Evolutionary conservation across 345 rosid genomes (phyloP), one percentile per base, ranked within the genome.

Genomic region (Kandelia obovata): DNA sequence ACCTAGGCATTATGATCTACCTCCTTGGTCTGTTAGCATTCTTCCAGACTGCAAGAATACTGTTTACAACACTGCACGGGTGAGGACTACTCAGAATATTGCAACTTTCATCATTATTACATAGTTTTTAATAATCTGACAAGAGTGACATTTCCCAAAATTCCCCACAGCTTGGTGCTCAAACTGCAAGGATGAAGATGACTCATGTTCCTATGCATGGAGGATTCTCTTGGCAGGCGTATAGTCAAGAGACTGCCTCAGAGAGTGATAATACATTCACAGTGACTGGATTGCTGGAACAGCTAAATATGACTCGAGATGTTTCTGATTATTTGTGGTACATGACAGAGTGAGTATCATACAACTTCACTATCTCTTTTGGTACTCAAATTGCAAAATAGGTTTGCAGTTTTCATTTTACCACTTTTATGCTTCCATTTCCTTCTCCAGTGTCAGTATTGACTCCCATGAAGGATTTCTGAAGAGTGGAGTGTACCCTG

Each of bases 21-120:
- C 99, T 75, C 97, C 99, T 7, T 96, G 99, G 99, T 92, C 99
- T 73, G 83, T 96, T 65, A 96, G 99, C 83, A 89, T 96, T 76
- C 97, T 96, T 65, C 98, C 98, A 9, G 98, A 92, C 83, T 96
- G 98, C 92, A 89, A 89, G 87, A 92, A 90, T 81, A 96, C 98
- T 4, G 96, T 84, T 47, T 96, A 92, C 84, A 92, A 96, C 86
- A 96, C 99, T 61, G 99, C 98, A 74, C 84, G 96, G 88, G 99
- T 92, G 69, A 82, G 87, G 65, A 70, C 30, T 35, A 31, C 21
- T 53, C 21, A 43, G 17, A 13, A 43, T 43, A 8, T 56, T 56
- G 25, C 59, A 9, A 56, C 30, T 56, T 56, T 8, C 56, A 43
- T 13, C 17, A 43, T 43, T 43, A 43, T 43, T 43, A 13, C 17